These are phyloP conservation scores for Plasmodium ovale DNA, from an alignment of 169 alveolate genomes.

Conservation along the genomic window DNA sequence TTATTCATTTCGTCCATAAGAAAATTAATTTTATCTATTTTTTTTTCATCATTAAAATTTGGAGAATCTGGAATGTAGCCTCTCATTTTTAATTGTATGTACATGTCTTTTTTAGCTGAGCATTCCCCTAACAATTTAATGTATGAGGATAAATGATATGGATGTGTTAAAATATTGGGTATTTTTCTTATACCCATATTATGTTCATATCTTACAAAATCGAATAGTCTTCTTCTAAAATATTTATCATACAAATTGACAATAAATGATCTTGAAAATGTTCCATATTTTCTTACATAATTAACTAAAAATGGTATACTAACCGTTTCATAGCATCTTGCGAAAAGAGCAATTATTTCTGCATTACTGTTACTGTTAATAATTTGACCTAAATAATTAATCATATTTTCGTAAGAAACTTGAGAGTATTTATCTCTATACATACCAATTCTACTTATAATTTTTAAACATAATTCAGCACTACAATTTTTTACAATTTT, in stretches of 20 bases:
- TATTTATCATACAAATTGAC: constrained; percentile 81
- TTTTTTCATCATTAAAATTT: constrained; percentile 8
- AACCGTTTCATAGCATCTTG: constrained; percentile 84
- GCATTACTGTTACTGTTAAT: constrained; percentile 79
- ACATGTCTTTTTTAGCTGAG: constrained; percentile 85
- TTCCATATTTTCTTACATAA: constrained; percentile 85
- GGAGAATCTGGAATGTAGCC: constrained; percentile 81
- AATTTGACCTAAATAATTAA: constrained; percentile 75
- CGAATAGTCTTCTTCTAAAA: constrained; percentile 80
- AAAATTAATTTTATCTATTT: background rate
- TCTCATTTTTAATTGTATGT: constrained; percentile 77
- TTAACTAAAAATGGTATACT: constrained; percentile 88
- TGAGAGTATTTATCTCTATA: constrained; percentile 83
- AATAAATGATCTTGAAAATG: constrained; percentile 84
- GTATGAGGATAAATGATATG: constrained; percentile 82
- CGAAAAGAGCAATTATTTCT: constrained; percentile 83
- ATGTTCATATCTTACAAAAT: constrained; percentile 80
- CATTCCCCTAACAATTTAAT: constrained; percentile 83
- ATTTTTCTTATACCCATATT: constrained; percentile 62
- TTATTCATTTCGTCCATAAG: constrained; percentile 8
- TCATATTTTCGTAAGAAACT: constrained; percentile 83
- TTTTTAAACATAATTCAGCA: constrained; percentile 82
- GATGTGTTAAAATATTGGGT: constrained; percentile 82
- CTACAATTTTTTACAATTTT: constrained; percentile 84
- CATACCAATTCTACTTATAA: constrained; percentile 82